Evolutionary conservation across 2,329 filamentous ascomycete genomes (phyloP), one percentile per base, ranked within the genome.

Genomic region (Exserohilum turcica): DNA sequence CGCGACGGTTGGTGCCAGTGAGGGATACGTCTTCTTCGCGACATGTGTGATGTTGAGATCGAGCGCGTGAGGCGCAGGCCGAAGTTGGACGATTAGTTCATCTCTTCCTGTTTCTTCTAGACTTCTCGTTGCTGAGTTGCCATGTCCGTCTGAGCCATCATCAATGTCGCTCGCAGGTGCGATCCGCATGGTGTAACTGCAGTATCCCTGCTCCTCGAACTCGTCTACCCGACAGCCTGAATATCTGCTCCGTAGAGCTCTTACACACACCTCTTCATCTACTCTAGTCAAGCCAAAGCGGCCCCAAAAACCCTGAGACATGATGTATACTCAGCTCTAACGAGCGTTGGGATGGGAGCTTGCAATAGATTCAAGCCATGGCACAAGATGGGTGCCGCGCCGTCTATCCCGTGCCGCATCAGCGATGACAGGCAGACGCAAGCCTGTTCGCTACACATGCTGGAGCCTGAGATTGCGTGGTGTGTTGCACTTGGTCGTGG

Each of bases 51-150:
- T 59, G 6, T 46, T 6, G n/a, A 69, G 38, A 37, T 70, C 59
- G 3, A 72, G 55, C 0, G 57, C 48, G 49, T 71, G 61, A 40
- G 56, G 59, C 6, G 44, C 6, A 6, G 70, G 64, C 3, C 71
- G 64, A n/a, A 73, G 33, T 44, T 73, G 71, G 6, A 72, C 44
- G 6, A 73, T 61, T 9, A 51, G 19, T 6, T 37, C 9, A 21
- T n/a, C 15, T n/a, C 3, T 33, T 48, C 32, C 35, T 13, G n/a
- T 19, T 4, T 16, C 2, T 4, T 8, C 24, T 44, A 21, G 4
- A 9, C 16, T 12, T 2, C 15, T 12, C 12, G 13, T 10, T 3
- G 10, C 8, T 3, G 2, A 18, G 6, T 8, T 3, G 6, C 18
- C 9, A 2, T 36, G 13, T 13, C 2, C 10, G 18, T 36, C 9